Evolutionary conservation across 352 stramenopile genomes (phyloP), one percentile per base, ranked within the genome.

Genomic region (Phytophthora podocarpi): DNA sequence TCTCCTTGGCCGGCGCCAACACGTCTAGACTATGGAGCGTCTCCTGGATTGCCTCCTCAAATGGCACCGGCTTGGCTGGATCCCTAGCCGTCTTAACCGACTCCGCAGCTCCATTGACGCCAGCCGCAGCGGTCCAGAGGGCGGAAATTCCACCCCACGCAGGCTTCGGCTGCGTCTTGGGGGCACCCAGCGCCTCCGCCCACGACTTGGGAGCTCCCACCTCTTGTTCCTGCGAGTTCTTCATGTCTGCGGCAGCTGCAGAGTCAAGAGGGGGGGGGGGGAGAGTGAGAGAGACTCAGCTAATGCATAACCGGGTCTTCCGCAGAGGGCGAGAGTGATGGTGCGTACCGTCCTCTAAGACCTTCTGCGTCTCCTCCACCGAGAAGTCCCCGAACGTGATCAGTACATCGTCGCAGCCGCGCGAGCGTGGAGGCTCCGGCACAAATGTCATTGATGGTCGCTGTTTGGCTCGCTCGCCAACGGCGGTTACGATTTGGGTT

Each of bases 371-470:
- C 49, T 94, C 85, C 61, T 90, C 85, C 8, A 77, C 23, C 15
- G 85, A 89, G 31, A 95, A 95, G 53, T 95, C 85, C 30, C 85
- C 85, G 49, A 94, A 94, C 42, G 68, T 87, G 67, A 93, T 85
- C 27, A 78, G 55, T 37, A 76, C 39, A 24, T 52, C 54, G 16
- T 48, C 52, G 63, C 52, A 35, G 16, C 26, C 45, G 6, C 20
- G 31, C 10, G 39, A 37, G 20, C 15, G 48, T 34, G 23, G 23
- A 48, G 41, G 11, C 16, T 50, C 21, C 36, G 50, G 23, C 24
- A 28, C 55, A 5, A 15, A 21, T 43, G 36, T 35, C 64, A 69
- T 69, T 15, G 30, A 26, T 31, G n/a, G 30, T 42, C 42, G 46
- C n/a, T 52, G 28, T 45, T 64, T 36, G 31, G 10, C 31, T 36